Evolutionary conservation across 2,329 filamentous ascomycete species (phyloP).

Genomic region (Arachnopeziza araneosa): DNA sequence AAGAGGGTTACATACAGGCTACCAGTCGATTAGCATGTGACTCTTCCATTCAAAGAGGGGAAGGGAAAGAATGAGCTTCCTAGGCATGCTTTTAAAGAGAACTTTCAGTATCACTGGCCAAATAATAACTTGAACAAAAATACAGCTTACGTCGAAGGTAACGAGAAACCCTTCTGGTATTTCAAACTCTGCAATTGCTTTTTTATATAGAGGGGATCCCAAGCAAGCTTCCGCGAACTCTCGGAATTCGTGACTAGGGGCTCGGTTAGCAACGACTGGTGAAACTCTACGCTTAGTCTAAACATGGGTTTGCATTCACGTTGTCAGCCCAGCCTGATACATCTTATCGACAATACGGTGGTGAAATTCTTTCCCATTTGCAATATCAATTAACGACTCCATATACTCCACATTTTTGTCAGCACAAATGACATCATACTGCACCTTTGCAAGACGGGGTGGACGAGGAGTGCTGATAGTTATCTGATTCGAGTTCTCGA

Average conservation of each 20-base stretch:
- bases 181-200: constrained; percentile 44
- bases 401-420: constrained; percentile 48
- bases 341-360: constrained; percentile 43
- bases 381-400: constrained; percentile 47
- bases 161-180: constrained; percentile 50
- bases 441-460: constrained; percentile 44
- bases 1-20: too few relatives aligned
- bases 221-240: constrained; percentile 18
- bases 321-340: constrained; percentile 41
- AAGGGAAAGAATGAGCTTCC: too few relatives aligned
- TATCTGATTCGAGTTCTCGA: constrained; percentile 37
- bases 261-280: neutral
- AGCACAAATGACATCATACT: constrained; percentile 50
- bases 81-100: too few relatives aligned
- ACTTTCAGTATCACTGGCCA: neutral
- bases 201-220: constrained; percentile 45
- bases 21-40: too few relatives aligned
- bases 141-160: constrained; percentile 35
- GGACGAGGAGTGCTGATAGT: constrained; percentile 35
- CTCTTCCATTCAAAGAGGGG: too few relatives aligned
- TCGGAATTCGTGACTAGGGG: constrained; percentile 11
- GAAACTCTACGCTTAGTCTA: constrained; percentile 7
- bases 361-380: constrained; percentile 35
- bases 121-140: too few relatives aligned
- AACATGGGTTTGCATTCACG: constrained; percentile 32